phyloP scores from a whole-genome alignment of 202 grass and related monocot genomes.

The Zoysia matrella region DNA sequence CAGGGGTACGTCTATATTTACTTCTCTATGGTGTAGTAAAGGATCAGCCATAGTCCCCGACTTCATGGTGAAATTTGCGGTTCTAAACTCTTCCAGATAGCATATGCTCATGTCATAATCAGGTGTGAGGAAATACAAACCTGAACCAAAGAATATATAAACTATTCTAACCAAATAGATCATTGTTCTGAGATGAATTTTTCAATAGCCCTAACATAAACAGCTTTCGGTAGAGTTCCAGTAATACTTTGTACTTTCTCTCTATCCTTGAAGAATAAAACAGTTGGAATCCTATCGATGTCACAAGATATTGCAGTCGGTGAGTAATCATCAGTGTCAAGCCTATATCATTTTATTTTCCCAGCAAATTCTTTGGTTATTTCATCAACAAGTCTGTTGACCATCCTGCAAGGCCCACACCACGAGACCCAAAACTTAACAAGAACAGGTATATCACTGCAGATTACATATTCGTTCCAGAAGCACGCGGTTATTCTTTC shows the following conservation, averaged over 20 bases:
- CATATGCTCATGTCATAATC: constrained; percentile 23
- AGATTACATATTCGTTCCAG: constrained; percentile 81
- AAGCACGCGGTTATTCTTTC: constrained; percentile 72
- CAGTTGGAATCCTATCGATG: constrained; percentile 74
- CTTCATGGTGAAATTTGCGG: constrained; percentile 15
- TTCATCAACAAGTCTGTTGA: constrained; percentile 69
- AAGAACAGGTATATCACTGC: constrained; percentile 80
- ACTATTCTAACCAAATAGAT: constrained; percentile 7
- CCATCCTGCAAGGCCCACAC: constrained; percentile 90
- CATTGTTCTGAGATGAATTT: constrained; percentile 63
- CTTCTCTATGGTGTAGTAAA: constrained; percentile 7
- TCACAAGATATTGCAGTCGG: constrained; percentile 62
- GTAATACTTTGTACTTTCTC: constrained; percentile 79
- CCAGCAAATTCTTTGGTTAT: constrained; percentile 78
- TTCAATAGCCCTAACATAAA: constrained; percentile 89
- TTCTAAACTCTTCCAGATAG: constrained; percentile 36
- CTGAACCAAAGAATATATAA: constrained; percentile 13
- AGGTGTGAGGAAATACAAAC: constrained; percentile 33
- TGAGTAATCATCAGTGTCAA: constrained; percentile 81
- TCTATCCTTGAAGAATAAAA: constrained; percentile 91
- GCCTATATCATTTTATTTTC: constrained; percentile 75
- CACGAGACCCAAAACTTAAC: constrained; percentile 94
- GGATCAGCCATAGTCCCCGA: background rate
- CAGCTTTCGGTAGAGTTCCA: constrained; percentile 82
- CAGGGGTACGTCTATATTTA: constrained; percentile 49